Percentiles rank a stretch among this genome's conserved stretches.
Conservation (phyloP, 768 basidiomycete genomes). For the Lactarius akahatsu region DNA sequence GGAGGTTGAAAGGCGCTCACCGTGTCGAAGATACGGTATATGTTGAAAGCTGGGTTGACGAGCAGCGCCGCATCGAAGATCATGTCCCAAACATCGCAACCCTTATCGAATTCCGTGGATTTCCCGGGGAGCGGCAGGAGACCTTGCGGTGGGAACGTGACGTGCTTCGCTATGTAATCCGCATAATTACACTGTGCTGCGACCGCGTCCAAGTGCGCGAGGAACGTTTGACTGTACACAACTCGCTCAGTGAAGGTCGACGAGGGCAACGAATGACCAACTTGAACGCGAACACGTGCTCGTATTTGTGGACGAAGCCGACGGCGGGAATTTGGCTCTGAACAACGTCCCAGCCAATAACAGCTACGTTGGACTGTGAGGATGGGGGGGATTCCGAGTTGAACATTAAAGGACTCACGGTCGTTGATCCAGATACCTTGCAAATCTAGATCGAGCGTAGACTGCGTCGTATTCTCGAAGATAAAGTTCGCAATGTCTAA, state of each 20-base stretch:
- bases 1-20: slow-evolving; percentile 31
- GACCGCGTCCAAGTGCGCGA: slow-evolving; percentile 53
- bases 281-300: slow-evolving; percentile 73
- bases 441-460: slow-evolving; percentile 52
- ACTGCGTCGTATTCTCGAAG: slow-evolving; percentile 50
- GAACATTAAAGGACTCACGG: slow-evolving; percentile 45
- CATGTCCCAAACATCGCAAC: slow-evolving; percentile 70
- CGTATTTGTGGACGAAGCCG: slow-evolving; percentile 70
- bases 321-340: slow-evolving; percentile 73
- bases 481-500: slow-evolving; percentile 76
- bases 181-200: slow-evolving; percentile 60
- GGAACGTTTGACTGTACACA: slow-evolving; percentile 57
- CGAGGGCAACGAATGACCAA: slow-evolving; percentile 35
- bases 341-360: slow-evolving; percentile 60
- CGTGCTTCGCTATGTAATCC: slow-evolving; percentile 58
- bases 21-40: slow-evolving; percentile 77
- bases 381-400: not conserved
- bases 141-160: slow-evolving; percentile 66
- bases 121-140: slow-evolving; percentile 65
- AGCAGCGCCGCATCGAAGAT: slow-evolving; percentile 61
- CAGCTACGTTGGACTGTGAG: slow-evolving; percentile 40
- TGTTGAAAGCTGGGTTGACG: slow-evolving; percentile 74
- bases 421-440: slow-evolving; percentile 75
- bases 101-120: slow-evolving; percentile 44
- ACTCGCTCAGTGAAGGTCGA: not conserved